These are phyloP conservation scores for Cladophialophora yegresii DNA, from an alignment of 2,329 filamentous ascomycete genomes.

Conservation along the genomic window DNA sequence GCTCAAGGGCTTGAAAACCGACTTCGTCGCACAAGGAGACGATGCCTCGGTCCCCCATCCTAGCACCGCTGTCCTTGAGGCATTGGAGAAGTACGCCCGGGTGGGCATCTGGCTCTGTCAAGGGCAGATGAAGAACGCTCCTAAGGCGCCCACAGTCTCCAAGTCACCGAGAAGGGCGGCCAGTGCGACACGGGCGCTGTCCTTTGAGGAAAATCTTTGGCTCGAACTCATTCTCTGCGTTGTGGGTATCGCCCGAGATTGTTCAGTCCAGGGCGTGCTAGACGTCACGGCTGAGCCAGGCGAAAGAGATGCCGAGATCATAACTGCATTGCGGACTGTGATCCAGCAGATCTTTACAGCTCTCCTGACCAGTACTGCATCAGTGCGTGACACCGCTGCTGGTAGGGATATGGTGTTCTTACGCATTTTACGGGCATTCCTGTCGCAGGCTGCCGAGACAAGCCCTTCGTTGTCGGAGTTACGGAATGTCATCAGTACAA, in stretches of 20 bases:
- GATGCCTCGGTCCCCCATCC: conserved; percentile 63
- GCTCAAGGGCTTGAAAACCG: conserved; percentile 51
- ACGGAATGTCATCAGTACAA: conserved; percentile 78
- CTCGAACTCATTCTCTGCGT: conserved; percentile 65
- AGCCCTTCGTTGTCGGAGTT: conserved; percentile 87
- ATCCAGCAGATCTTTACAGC: conserved; percentile 92
- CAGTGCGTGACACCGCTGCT: conserved; percentile 39
- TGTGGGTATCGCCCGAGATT: conserved; percentile 63
- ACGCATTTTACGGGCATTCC: conserved; percentile 82
- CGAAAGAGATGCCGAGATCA: conserved; percentile 49
- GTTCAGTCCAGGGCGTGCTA: conserved; percentile 49
- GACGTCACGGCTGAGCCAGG: conserved; percentile 15
- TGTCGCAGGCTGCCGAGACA: conserved; percentile 75
- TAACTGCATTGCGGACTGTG: conserved; percentile 69
- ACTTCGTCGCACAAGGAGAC: conserved; percentile 55
- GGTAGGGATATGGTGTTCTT: conserved; percentile 72
- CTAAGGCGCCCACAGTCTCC: conserved; percentile 41
- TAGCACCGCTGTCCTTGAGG: conserved; percentile 71
- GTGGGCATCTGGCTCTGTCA: conserved; percentile 97
- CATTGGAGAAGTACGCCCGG: conserved; percentile 83
- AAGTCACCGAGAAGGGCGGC: conserved; percentile 49
- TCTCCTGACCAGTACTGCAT: conserved; percentile 73
- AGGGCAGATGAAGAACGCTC: conserved; percentile 63
- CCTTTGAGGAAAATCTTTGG: conserved; percentile 65
- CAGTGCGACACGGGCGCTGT: conserved; percentile 54